Evolutionary conservation across 2,329 filamentous ascomycete genomes (phyloP), one percentile per base, ranked within the genome.

Genomic region (Trichoderma sp.): DNA sequence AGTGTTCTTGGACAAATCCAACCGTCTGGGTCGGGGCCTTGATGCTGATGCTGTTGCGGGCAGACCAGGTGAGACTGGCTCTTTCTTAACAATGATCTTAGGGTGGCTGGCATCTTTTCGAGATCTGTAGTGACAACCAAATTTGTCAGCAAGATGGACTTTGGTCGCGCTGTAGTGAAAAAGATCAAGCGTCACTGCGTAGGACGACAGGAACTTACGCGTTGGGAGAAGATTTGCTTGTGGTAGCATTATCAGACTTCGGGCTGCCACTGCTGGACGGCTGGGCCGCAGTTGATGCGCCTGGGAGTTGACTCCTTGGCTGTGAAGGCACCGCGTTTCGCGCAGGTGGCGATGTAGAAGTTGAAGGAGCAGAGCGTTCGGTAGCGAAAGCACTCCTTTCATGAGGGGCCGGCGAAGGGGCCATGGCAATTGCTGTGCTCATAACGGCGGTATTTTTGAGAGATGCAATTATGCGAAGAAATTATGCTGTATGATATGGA

Each of bases 51-150:
- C 14, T 36, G 34, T 15, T 36, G 90, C 88, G 67, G 90, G 86
- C 78, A 96, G 89, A 74, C 92, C 92, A 69, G 95, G 95, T 61
- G 95, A 98, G 56, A 92, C 89, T 39, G 95, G 95, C 82, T 99
- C 96, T 83, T 98, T 98, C 86, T 98, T 98, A 73, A 99, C 95
- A 75, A 97, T 88, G 74, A 98, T 97, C 83, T 93, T 95, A 53
- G 93, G 93, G 32, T 83, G 81, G 60, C 83, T 86, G 81, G 81
- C 84, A 82, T 80, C 87, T 85, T 82, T 86, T 83, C 86, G 86
- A 82, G 86, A 77, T 72, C 78, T 78, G 75, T 72, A 72, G 76
- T 51, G 73, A 67, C 14, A 24, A 34, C 21, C 53, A 18, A 24
- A 47, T 66, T 66, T 64, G 71, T 70, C 53, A 76, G 74, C 47